Conservation (phyloP, 371 early-diverging fungal species). For the Mortierella sp. region DNA sequence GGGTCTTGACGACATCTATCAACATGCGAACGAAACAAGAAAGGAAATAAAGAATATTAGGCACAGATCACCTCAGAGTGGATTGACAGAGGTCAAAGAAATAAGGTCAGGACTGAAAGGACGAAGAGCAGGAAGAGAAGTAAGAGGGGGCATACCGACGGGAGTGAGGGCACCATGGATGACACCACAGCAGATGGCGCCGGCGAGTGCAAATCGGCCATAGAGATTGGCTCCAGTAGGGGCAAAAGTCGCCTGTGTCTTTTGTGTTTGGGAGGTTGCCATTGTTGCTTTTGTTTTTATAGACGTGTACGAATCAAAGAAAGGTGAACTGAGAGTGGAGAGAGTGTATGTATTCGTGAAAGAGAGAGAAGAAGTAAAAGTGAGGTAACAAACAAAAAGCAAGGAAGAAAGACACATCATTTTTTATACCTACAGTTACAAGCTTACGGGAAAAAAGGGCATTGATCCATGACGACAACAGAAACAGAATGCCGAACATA, state of each 20-base stretch:
- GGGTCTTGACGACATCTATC: conserved; percentile 76
- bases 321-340: not conserved
- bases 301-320: not conserved
- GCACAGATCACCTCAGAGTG: not conserved
- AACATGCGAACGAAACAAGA: not conserved
- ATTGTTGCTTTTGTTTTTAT: conserved; percentile 1
- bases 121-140: not conserved
- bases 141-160: conserved; percentile 16
- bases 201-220: conserved; percentile 79
- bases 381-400: no score
- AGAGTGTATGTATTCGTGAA: not conserved
- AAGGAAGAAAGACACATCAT: no score
- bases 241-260: conserved; percentile 53
- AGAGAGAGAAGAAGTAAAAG: no score
- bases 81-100: not conserved
- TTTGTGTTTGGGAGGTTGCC: conserved; percentile 16
- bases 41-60: not conserved
- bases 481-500: no score
- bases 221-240: conserved; percentile 75
- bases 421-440: no score
- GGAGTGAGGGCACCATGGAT: conserved; percentile 74
- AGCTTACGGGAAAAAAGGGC: no score
- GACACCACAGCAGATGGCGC: conserved; percentile 76
- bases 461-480: no score
- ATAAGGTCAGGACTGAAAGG: not conserved